These are phyloP conservation scores for Theobroma grandiflorum DNA, from an alignment of 441 rosid species.

Conservation along the genomic window DNA sequence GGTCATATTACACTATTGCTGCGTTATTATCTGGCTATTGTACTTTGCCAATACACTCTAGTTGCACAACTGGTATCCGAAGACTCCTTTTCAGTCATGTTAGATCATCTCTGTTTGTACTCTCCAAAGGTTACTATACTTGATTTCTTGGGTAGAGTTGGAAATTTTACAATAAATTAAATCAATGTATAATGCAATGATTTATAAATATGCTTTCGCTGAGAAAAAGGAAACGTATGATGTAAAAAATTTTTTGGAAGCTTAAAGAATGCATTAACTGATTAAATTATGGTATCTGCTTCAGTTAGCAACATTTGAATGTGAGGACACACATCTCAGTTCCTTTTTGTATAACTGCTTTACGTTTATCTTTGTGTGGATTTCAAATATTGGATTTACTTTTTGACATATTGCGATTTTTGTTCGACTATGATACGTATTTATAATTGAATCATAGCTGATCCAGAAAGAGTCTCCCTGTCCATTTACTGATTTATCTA, in stretches of 20 bases:
- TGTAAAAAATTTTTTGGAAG: not conserved
- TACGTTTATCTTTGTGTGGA: not conserved
- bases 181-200: not conserved
- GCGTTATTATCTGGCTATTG: not conserved
- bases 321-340: not conserved
- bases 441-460: not conserved
- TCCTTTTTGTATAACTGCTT: not conserved
- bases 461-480: not conserved
- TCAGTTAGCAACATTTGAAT: not conserved
- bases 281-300: not conserved
- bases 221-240: not conserved
- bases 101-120: not conserved
- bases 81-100: slow-evolving; percentile 8
- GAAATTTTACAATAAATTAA: not conserved
- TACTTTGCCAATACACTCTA: not conserved
- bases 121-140: not conserved
- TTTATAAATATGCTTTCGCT: not conserved
- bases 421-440: not conserved
- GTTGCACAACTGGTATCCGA: not conserved
- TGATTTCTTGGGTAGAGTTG: not conserved
- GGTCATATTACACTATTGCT: not conserved
- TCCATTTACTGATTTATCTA: not conserved
- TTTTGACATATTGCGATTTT: not conserved
- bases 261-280: not conserved
- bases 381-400: not conserved